Base-by-base conservation (phyloP, 768 basidiomycete genomes). In the Kwoniella mangroviensis region DNA sequence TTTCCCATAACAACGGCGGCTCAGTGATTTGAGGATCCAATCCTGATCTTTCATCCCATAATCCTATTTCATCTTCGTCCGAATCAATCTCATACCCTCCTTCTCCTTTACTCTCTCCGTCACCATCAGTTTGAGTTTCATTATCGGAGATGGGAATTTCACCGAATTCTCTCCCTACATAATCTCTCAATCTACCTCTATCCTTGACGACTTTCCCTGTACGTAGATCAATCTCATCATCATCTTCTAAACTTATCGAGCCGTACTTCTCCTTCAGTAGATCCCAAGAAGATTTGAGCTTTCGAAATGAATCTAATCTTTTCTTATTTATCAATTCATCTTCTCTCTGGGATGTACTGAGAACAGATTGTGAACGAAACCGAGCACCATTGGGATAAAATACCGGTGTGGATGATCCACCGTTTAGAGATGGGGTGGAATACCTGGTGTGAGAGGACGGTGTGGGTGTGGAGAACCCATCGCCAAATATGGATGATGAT, bases 211-310 rank as follows among this genome's bases (percentile, higher is more conserved):
- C 65, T 59, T 70, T 21, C 12, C 72, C 75, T 1, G 76, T 76
- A 4, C 60, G 22, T 21, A 80, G 21, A 63, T 80, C 75, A 51
- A 80, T 72, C 58, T 80, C 79, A 61, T 80, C 79, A 54, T 80
- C 79, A 12, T 78, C 77, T 22, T 80, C 74, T 49, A 69, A 53
- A 4, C 43, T 28, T 13, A 78, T 60, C 22, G 62, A 45, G 13
- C 70, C 70, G 56, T 76, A 78, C 57, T 75, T 78, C 52, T 78
- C 77, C 12, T 56, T 34, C 4, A 80, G 40, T n/a, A 61, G 58
- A 4, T 75, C 75, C 77, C 77, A 80, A 9, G 66, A 65, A 3
- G 58, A 52, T 13, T 63, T 55, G 9, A 80, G 64, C 45, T 67
- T 63, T 17, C 60, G 42, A 4, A 61, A 62, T 0, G 79, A 80